phyloP scores from a whole-genome alignment of 2,329 filamentous ascomycete genomes.

The Talaromyces amestolkiae region DNA sequence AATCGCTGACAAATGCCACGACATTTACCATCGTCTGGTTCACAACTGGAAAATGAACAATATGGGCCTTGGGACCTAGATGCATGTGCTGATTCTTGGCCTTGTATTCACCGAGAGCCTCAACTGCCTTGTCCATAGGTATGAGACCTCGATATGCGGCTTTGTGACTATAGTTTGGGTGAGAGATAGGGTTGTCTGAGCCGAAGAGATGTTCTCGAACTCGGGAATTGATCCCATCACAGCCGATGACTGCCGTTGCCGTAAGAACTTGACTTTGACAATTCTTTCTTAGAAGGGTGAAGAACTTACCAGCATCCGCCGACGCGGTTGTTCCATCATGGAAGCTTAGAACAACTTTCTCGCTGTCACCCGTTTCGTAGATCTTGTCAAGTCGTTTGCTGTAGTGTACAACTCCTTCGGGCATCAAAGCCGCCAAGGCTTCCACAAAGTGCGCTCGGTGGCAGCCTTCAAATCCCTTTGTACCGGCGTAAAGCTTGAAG shows the following conservation, averaged over 20 bases:
- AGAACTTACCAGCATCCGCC: constrained; percentile 32
- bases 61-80: constrained; percentile 56
- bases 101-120: constrained; percentile 50
- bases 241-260: constrained; percentile 31
- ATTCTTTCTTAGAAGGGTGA: constrained; percentile 28
- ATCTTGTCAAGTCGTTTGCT: constrained; percentile 31
- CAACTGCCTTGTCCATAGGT: constrained; percentile 55
- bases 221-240: constrained; percentile 37
- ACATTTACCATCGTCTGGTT: constrained; percentile 4
- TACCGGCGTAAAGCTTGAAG: constrained; percentile 30
- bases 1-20: constrained; percentile 2
- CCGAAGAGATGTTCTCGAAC: constrained; percentile 31
- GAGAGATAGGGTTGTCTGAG: constrained; percentile 20
- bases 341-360: constrained; percentile 29
- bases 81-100: constrained; percentile 55
- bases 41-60: constrained; percentile 60
- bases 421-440: constrained; percentile 32
- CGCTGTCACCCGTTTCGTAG: constrained; percentile 19
- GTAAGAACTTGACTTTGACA: background rate
- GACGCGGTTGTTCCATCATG: constrained; percentile 30
- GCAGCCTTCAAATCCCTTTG: constrained; percentile 32
- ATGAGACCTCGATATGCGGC: constrained; percentile 35
- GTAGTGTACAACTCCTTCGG: constrained; percentile 31
- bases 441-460: constrained; percentile 36
- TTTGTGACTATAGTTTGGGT: constrained; percentile 34